Conservation (phyloP, 2,329 filamentous ascomycete genomes). For the Fusarium beomiforme region DNA sequence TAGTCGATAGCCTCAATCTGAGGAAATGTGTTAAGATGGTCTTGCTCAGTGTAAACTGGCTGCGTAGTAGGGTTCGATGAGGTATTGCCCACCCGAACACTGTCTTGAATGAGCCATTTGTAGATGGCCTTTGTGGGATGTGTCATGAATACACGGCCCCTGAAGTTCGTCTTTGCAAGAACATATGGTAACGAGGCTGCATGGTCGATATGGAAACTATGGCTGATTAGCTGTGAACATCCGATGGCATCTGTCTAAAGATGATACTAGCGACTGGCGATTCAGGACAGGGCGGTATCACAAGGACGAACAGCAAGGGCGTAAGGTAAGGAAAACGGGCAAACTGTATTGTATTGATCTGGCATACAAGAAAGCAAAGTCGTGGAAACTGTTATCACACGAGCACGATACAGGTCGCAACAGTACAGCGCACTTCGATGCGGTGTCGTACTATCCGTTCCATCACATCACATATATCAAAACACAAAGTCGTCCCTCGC, state of each 20-base stretch:
- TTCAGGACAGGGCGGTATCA: constrained; percentile 43
- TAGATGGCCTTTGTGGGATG: constrained; percentile 99
- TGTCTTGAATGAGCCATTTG: constrained; percentile 99
- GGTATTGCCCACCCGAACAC: constrained; percentile 85
- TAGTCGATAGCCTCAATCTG: constrained; percentile 98
- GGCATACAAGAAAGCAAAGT: constrained; percentile 44
- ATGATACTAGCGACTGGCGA: constrained; percentile 20
- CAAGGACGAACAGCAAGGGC: constrained; percentile 39
- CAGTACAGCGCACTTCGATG: neutral
- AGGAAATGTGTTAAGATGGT: constrained; percentile 92
- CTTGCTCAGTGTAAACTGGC: constrained; percentile 92
- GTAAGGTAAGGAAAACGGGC: constrained; percentile 37
- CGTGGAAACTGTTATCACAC: constrained; percentile 43
- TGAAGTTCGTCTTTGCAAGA: constrained; percentile 97
- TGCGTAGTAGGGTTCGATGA: constrained; percentile 72
- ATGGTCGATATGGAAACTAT: constrained; percentile 97
- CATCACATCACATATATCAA: constrained; percentile 42
- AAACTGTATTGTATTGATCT: constrained; percentile 53
- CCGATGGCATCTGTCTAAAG: constrained; percentile 9
- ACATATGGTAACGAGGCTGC: constrained; percentile 99
- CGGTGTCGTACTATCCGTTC: constrained; percentile 27
- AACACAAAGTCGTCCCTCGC: constrained; percentile 41
- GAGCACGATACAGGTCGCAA: constrained; percentile 29
- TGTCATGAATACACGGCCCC: constrained; percentile 97
- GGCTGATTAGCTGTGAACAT: constrained; percentile 40